Base-by-base conservation (phyloP, 768 basidiomycete genomes). In the Leucocoprinus sp. region DNA sequence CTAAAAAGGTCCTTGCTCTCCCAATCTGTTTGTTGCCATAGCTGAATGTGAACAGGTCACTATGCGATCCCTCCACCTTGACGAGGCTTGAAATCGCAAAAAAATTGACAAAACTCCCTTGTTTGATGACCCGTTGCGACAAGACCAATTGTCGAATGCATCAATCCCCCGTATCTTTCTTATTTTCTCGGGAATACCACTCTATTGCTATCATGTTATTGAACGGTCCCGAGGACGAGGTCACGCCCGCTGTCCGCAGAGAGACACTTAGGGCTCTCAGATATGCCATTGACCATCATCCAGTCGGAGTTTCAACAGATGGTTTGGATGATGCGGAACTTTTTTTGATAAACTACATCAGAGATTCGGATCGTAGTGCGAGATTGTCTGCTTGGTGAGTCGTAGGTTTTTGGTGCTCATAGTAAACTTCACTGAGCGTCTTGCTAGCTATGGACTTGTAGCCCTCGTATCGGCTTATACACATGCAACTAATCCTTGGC, bases 371-470 rank as follows among this genome's bases (percentile, higher is more conserved):
- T 50, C 70, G 86, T 45, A 70, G 68, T 33, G 75, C 80, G 17
- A 73, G 86, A 28, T 57, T 89, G 12, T 65, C 69, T 50, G 82
- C 86, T 42, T 87, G 86, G 86, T 88, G 60, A 53, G 76, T 52
- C n/a, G n/a, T n/a, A 8, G 23, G 8, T 36, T 23, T 36, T 23
- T 23, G 24, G 37, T 26, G 26, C 14, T 31, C 19, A 33, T 2
- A n/a, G 26, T 8, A 21, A 22, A 6, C 9, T 48, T 29, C 31
- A 31, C 35, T 50, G 14, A 33, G 43, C 27, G 24, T 48, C 37
- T 11, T 14, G 23, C 28, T 50, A 80, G 78, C 4, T 71, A 71
- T 52, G 69, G 72, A 4, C 55, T 83, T 8, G 67, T 64, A 8
- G 69, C 71, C 11, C 56, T 82, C 5, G 55, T 78, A 31, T 66